Conservation (phyloP, 1,139 yeast genomes). For the Meyerozyma elateridarum region DNA sequence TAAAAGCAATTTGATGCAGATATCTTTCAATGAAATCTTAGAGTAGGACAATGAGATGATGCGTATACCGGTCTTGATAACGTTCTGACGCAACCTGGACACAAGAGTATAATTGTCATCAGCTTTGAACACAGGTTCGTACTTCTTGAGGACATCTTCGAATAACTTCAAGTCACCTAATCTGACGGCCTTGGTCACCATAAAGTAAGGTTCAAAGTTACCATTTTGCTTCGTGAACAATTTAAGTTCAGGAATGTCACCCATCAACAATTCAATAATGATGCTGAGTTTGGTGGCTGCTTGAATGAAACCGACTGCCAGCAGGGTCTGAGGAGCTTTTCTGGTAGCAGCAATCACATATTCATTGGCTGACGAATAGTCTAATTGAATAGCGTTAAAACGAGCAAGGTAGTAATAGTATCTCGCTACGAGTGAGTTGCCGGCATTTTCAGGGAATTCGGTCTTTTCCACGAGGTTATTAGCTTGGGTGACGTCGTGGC, state of each 20-base stretch:
- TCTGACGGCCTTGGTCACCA: conserved; percentile 87
- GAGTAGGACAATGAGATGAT: conserved; percentile 90
- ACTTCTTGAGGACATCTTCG: conserved; percentile 64
- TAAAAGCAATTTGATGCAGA: conserved; percentile 82
- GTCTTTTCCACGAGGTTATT: conserved; percentile 85
- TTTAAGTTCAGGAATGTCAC: conserved; percentile 93
- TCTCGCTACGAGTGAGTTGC: conserved; percentile 87
- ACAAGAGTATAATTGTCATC: conserved; percentile 87
- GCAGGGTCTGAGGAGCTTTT: conserved; percentile 91
- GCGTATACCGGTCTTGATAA: conserved; percentile 95
- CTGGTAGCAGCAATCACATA: conserved; percentile 89
- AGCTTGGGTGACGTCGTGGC: conserved; percentile 85
- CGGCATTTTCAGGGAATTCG: conserved; percentile 79
- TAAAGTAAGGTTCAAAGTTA: conserved; percentile 70
- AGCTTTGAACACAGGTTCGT: conserved; percentile 56
- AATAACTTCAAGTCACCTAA: conserved; percentile 85
- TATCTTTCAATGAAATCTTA: conserved; percentile 83
- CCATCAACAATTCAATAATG: conserved; percentile 87
- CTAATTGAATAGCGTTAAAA: conserved; percentile 87
- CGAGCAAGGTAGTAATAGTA: conserved; percentile 86
- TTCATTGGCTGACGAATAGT: conserved; percentile 87
- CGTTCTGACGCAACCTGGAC: conserved; percentile 89
- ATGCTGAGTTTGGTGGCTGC: conserved; percentile 86
- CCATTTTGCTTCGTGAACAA: conserved; percentile 64
- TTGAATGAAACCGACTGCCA: conserved; percentile 84